Percentiles rank a stretch among this genome's conserved stretches.
Evolutionary conservation across 2,329 filamentous ascomycete species (phyloP).

Genomic region (Diaporthe batatas): DNA sequence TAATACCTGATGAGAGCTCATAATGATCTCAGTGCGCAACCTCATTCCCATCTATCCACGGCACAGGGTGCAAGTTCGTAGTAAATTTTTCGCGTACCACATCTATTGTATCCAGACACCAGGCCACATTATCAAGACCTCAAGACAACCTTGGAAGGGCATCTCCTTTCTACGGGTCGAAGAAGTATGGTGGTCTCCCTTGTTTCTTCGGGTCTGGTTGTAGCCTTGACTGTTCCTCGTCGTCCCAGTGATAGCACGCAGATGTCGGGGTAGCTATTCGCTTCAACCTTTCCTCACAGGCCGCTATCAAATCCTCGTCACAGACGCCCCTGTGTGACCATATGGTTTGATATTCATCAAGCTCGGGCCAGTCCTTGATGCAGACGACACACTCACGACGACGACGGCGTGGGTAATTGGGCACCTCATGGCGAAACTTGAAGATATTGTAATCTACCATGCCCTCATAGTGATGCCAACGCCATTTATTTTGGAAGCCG

Average conservation of each 20-base stretch:
- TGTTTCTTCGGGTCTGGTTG: slow-evolving; percentile 22
- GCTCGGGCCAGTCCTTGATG: slow-evolving; percentile 12
- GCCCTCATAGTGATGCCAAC: slow-evolving; percentile 15
- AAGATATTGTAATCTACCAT: slow-evolving; percentile 22
- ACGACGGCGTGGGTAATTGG: background rate
- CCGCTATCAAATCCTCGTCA: slow-evolving; percentile 6
- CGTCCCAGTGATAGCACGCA: slow-evolving; percentile 2
- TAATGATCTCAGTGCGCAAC: background rate
- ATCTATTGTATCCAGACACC: background rate
- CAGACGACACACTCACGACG: background rate
- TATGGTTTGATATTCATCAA: background rate
- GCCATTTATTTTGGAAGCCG: slow-evolving; percentile 11
- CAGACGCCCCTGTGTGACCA: background rate
- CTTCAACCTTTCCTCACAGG: slow-evolving; percentile 1
- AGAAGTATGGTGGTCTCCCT: slow-evolving; percentile 31
- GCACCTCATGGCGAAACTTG: slow-evolving; percentile 22
- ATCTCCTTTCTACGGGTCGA: slow-evolving; percentile 12
- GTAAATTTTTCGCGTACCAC: background rate
- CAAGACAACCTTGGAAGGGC: background rate
- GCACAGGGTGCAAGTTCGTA: background rate
- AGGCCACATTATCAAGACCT: slow-evolving; percentile 5
- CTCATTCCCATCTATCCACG: background rate
- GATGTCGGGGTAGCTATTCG: slow-evolving; percentile 1
- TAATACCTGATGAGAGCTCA: background rate
- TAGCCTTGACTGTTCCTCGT: slow-evolving; percentile 16